Evolutionary conservation across 257 asterid genomes (phyloP).

Genomic region (Lavandula angustifolia): DNA sequence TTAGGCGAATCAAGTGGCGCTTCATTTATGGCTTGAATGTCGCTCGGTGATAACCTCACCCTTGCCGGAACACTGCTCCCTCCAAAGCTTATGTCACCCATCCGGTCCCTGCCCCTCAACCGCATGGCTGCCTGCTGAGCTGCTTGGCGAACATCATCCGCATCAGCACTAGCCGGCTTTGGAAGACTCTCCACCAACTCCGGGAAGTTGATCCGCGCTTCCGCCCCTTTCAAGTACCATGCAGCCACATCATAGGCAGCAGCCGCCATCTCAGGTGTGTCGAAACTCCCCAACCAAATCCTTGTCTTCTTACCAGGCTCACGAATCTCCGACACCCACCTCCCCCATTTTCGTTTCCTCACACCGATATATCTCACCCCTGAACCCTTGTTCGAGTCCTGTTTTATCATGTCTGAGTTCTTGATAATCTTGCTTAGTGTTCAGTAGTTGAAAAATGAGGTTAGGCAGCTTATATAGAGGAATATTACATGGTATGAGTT

Average conservation of each 20-base stretch:
- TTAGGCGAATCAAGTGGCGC: constrained; percentile 65
- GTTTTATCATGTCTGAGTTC: constrained; percentile 27
- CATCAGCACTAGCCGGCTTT: constrained; percentile 38
- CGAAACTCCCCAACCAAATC: constrained; percentile 66
- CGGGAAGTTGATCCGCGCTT: constrained; percentile 54
- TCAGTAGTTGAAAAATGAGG: background rate
- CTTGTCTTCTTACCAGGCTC: constrained; percentile 54
- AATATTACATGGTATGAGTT: background rate
- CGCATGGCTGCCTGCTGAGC: constrained; percentile 59
- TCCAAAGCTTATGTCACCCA: constrained; percentile 5
- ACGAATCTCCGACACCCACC: constrained; percentile 71
- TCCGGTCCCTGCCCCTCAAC: constrained; percentile 19
- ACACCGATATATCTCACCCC: constrained; percentile 40
- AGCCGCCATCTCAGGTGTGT: constrained; percentile 64
- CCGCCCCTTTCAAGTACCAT: constrained; percentile 47
- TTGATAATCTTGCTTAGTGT: background rate
- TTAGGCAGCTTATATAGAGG: constrained; percentile 22
- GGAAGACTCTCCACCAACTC: constrained; percentile 42
- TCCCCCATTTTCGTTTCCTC: constrained; percentile 56
- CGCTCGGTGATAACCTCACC: constrained; percentile 51
- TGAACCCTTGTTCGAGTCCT: constrained; percentile 15
- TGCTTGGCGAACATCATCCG: constrained; percentile 46
- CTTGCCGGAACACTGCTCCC: constrained; percentile 29
- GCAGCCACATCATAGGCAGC: constrained; percentile 69
- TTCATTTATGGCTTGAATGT: constrained; percentile 68